Evolutionary conservation across 768 basidiomycete species (phyloP), one percentile per base, ranked within the genome.

Genomic region (Mycena crocata): DNA sequence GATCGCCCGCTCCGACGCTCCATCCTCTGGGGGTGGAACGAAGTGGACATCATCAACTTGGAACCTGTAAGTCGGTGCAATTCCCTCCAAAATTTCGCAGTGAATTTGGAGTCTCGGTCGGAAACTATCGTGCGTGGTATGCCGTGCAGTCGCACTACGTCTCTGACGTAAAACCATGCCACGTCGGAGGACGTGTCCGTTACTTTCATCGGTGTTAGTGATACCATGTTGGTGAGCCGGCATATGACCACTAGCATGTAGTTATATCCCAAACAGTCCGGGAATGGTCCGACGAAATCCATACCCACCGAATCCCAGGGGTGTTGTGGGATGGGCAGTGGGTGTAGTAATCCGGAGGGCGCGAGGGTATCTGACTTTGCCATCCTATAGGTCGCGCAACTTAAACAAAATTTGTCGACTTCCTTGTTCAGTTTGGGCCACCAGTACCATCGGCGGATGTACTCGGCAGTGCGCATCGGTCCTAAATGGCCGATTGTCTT

Each of bases 201-300:
- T 1, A 56, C 56, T 17, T 59, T 57, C 45, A 46, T 45, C 4
- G 65, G 65, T 19, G 13, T 45, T 8, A 66, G 50, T 4, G 32
- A 40, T 10, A 65, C 64, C 46, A 17, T 71, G 30, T 30, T 45
- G 42, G 56, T 57, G 1, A 57, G 28, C 34, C 57, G 44, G 24
- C 57, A 58, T 7, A 60, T 60, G 14, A 49, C 58, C 8, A 60
- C 46, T 1, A 60, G 32, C 46, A 60, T 2, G 35, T 60, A 75
- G 42, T 81, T 70, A 31, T 40, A 76, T 2, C 64, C 71, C 5
- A 74, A 23, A 0, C 68, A 72, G 9, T 59, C 0, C 0, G 78
- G 80, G 3, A 82, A 61, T 0, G 74, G 75, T 0, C 74, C 80
- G 0, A 81, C 61, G 45, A 81, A 81, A 64, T 82, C 80, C 30